Base-by-base conservation (phyloP, 2,329 filamentous ascomycete genomes). In the Graphiopsis chlorocephala region DNA sequence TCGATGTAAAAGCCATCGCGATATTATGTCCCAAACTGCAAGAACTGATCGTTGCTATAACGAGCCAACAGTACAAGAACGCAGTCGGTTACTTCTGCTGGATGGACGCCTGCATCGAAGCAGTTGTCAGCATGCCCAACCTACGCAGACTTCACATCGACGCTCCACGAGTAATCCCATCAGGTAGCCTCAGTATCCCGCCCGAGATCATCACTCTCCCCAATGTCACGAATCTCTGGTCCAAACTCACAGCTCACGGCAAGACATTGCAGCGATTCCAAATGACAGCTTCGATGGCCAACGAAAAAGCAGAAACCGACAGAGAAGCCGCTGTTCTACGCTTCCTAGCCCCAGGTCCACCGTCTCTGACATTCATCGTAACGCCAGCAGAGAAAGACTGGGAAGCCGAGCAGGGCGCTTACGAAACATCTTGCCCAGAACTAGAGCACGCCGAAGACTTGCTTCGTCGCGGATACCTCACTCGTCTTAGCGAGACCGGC, bases 11-110 rank as follows among this genome's bases (percentile, higher is more conserved):
- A 17, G 15, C 26, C n/a, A 50, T 62, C 4, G 31, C 60, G 2
- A 25, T 14, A n/a, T 20, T 17, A 8, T 62, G 60, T 7, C 48
- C 48, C 3, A 15, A 47, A 2, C 15, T 62, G 25, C n/a, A 29
- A 23, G 38, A 28, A 5, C 23, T 62, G 14, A 53, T 31, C 20
- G n/a, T 62, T 10, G 35, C 60, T 17, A 1, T 62, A 2, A 33
- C 31, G 1, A 35, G 60, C 33, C 31, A 31, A 17, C 60, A 62
- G 20, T 62, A 62, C 48, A 38, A 25, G 10, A 62, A 53, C 12
- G 60, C 60, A 11, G 60, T 62, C 33, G 47, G 47, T 17, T 62
- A 38, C 33, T 62, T 62, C 60, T 62, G 60, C 17, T 53, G 48
- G 35, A 29, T 62, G 17, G 60, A 62, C n/a, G 48, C 31, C 15